A percentile compares a stretch with the other conserved stretches of the same genome.
Conservation (phyloP, 176 grass and related monocot genomes). For the Oryza australiensis region DNA sequence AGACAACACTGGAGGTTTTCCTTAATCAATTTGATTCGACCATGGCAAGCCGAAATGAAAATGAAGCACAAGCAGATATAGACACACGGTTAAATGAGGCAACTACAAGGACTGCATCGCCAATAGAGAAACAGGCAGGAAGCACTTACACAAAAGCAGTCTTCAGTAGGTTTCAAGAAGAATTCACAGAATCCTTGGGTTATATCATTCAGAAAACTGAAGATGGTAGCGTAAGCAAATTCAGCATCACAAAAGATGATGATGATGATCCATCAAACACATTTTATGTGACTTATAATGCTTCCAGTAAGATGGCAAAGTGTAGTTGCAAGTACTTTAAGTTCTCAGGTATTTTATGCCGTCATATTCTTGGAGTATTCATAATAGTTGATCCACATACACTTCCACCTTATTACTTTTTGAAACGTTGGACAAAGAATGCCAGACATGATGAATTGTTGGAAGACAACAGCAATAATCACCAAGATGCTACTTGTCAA, state of each 20-base stretch:
- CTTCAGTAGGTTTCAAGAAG: conserved; percentile 88
- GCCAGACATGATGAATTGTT: conserved; percentile 57
- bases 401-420: conserved; percentile 66
- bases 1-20: conserved; percentile 75
- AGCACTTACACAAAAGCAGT: conserved; percentile 73
- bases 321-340: conserved; percentile 92
- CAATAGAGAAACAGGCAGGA: conserved; percentile 95
- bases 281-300: conserved; percentile 76
- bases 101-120: conserved; percentile 69
- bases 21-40: conserved; percentile 70
- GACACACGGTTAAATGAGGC: conserved; percentile 49
- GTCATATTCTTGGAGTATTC: conserved; percentile 86
- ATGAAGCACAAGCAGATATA: conserved; percentile 69
- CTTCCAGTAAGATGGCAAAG: conserved; percentile 64
- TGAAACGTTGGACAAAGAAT: conserved; percentile 81
- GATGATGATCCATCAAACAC: conserved; percentile 74
- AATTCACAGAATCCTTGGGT: conserved; percentile 87
- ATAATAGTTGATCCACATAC: conserved; percentile 68
- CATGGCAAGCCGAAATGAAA: conserved; percentile 57
- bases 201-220: conserved; percentile 74
- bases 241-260: conserved; percentile 74
- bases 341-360: conserved; percentile 85
- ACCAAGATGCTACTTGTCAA: conserved; percentile 48
- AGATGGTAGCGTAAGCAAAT: conserved; percentile 65
- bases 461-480: conserved; percentile 47